Base-by-base conservation (phyloP, 768 basidiomycete species). In the Pleurotus djamor region DNA sequence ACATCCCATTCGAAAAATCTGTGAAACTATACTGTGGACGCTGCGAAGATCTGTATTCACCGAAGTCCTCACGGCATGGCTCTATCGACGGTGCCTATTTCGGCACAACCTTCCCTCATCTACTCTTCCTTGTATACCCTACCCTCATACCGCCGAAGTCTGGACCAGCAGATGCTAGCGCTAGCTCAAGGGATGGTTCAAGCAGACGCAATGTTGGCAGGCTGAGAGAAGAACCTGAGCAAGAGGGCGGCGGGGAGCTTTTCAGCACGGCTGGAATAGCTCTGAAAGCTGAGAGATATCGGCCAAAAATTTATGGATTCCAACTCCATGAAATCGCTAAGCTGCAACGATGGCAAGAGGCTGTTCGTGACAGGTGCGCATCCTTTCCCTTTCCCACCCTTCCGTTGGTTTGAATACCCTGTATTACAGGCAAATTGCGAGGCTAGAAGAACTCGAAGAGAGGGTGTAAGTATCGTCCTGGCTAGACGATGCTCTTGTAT, bases 1-100 rank as follows among this genome's bases (percentile, higher is more conserved):
- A 99, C 73, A 82, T 94, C n/a, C 92, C 97, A 0, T 98, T 97
- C 73, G 93, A 97, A 71, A 99, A 98, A 76, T 95, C 94, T 34
- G 96, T 98, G 71, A 99, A 99, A 72, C 89, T 99, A 52, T 98
- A 95, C 76, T 99, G 97, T 71, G 96, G 95, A 1, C 89, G 95
- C 38, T 99, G 97, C 74, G 96, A 99, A 75, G 97, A 99, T 74
- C 88, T 99, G 65, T 99, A 98, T 75, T 94, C 92, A 0, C 97
- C 97, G 38, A 99, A 99, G 72, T 95, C 92, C 1, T 95, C 94
- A 4, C 86, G 96, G 33, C 97, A 99, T 72, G 96, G 96, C 51
- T 90, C 91, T 38, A 98, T 99, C 69, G 97, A 99, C 70, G 96
- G 97, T 33, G 97, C 97, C 1, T 99, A 96, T 75, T 99, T 99